phyloP scores from a whole-genome alignment of 75 land plant genomes.

The Gnetum montanum region DNA sequence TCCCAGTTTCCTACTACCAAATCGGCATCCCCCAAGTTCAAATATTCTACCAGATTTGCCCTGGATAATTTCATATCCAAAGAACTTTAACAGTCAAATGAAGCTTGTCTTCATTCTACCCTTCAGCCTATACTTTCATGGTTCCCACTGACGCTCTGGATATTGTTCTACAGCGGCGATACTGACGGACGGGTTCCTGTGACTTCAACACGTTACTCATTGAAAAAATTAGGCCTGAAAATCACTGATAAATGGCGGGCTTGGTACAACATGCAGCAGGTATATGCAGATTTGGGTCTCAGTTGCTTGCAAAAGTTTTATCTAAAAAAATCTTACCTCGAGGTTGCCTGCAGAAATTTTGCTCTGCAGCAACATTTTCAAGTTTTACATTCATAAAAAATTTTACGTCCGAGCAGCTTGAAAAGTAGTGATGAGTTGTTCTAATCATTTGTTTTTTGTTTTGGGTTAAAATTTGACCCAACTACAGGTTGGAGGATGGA shows the following conservation, averaged over 20 bases:
- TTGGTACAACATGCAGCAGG: slow-evolving; percentile 47
- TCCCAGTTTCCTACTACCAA: no score
- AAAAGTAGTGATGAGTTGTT: no score
- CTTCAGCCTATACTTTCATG: no score
- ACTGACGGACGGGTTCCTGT: slow-evolving; percentile 58
- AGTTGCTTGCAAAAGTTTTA: not conserved
- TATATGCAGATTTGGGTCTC: not conserved
- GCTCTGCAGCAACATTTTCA: not conserved
- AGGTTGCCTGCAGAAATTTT: not conserved
- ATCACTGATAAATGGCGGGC: slow-evolving; percentile 39
- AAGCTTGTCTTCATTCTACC: no score
- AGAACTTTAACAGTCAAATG: not conserved
- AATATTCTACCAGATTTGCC: not conserved
- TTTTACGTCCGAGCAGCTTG: no score
- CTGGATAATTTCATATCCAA: not conserved
- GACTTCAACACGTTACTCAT: slow-evolving; percentile 46
- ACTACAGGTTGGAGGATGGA: slow-evolving; percentile 50
- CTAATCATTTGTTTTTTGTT: no score
- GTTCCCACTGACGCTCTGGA: no score
- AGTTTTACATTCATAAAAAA: no score
- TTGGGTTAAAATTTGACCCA: no score
- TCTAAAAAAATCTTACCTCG: no score
- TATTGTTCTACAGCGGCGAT: slow-evolving; percentile 44
- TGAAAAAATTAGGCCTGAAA: slow-evolving; percentile 31
- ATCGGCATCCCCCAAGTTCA: not conserved